Percentiles rank a stretch among this genome's conserved stretches.
Evolutionary conservation across 768 basidiomycete genomes (phyloP).

Genomic region (Lactarius hatsudake): DNA sequence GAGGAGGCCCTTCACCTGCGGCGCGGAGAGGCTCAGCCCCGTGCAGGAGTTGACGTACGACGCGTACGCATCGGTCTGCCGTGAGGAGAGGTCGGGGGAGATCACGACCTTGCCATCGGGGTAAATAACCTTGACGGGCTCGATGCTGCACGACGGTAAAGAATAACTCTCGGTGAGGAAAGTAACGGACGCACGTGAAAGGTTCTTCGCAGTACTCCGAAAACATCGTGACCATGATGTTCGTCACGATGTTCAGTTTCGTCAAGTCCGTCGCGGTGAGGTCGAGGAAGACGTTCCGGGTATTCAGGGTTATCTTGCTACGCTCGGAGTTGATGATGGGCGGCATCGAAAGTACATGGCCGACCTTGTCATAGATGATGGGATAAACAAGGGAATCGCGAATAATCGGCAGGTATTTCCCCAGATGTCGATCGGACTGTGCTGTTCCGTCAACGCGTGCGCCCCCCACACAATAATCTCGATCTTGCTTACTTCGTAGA

Average conservation of each 20-base stretch:
- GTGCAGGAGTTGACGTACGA: slow-evolving; percentile 97
- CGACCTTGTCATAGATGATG: slow-evolving; percentile 90
- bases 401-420: slow-evolving; percentile 87
- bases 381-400: slow-evolving; percentile 95
- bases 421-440: slow-evolving; percentile 89
- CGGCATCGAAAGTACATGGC: slow-evolving; percentile 91
- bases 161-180: neutral
- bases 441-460: slow-evolving; percentile 1
- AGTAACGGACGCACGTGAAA: slow-evolving; percentile 68
- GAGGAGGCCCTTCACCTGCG: slow-evolving; percentile 69
- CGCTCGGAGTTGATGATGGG: slow-evolving; percentile 98
- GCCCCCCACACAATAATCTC: neutral
- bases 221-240: slow-evolving; percentile 97
- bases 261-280: slow-evolving; percentile 96
- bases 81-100: slow-evolving; percentile 77
- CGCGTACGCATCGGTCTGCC: slow-evolving; percentile 67
- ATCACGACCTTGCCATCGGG: slow-evolving; percentile 74
- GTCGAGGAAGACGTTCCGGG: slow-evolving; percentile 93
- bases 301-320: slow-evolving; percentile 94
- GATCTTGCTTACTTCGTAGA: slow-evolving; percentile 76
- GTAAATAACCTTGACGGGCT: slow-evolving; percentile 83
- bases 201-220: slow-evolving; percentile 92
- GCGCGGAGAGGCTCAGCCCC: slow-evolving; percentile 66
- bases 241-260: slow-evolving; percentile 93
- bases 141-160: slow-evolving; percentile 56